Evolutionary conservation across 805 yeast species (phyloP).

Genomic region (Peterozyma toletana): DNA sequence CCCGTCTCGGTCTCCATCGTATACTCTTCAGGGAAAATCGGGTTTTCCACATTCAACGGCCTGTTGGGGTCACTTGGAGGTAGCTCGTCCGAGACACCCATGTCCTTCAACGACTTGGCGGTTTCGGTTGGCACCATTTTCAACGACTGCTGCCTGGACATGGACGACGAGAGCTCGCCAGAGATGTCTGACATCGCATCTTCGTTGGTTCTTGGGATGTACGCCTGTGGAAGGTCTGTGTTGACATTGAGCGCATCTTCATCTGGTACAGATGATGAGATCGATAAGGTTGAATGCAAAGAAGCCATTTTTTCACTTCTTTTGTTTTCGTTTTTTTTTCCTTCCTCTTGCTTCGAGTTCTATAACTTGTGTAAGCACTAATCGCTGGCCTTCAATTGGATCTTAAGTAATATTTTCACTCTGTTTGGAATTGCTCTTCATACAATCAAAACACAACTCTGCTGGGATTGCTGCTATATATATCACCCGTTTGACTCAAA

Average conservation of each 20-base stretch:
- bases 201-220: slow-evolving; percentile 30
- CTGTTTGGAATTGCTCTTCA: too few species aligned
- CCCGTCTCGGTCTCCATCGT: slow-evolving; percentile 86
- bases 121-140: slow-evolving; percentile 62
- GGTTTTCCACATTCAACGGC: slow-evolving; percentile 45
- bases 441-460: too few species aligned
- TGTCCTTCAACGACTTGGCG: slow-evolving; percentile 53
- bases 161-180: slow-evolving; percentile 15
- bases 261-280: slow-evolving; percentile 6
- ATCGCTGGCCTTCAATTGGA: too few species aligned
- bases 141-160: slow-evolving; percentile 26
- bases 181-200: slow-evolving; percentile 40
- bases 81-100: slow-evolving; percentile 50
- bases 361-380: neutral
- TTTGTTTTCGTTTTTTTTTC: neutral
- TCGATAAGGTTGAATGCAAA: neutral
- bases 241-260: neutral
- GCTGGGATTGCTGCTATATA: too few species aligned
- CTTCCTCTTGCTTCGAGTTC: neutral
- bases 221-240: slow-evolving; percentile 27
- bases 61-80: slow-evolving; percentile 52
- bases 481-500: too few species aligned
- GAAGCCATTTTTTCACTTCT: neutral
- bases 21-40: slow-evolving; percentile 90
- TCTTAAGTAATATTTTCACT: too few species aligned